These are phyloP conservation scores for Metschnikowia amazonensis DNA, from an alignment of 805 yeast species.

Conservation along the genomic window DNA sequence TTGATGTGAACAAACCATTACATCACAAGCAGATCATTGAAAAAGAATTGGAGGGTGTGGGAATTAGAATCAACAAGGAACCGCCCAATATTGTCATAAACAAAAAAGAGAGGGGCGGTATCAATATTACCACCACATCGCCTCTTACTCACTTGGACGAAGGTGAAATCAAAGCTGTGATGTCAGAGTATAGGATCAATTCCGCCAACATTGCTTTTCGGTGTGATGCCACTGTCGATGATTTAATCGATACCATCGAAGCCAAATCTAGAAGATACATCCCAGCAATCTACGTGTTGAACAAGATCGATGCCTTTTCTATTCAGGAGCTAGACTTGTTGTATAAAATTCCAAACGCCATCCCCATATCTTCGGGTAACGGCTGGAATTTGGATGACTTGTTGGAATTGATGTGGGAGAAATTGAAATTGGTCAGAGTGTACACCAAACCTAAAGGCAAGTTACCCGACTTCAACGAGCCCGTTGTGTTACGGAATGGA, in stretches of 20 bases:
- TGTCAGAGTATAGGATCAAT: slow-evolving; percentile 91
- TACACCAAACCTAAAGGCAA: slow-evolving; percentile 96
- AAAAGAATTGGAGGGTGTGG: slow-evolving; percentile 94
- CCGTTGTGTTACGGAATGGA: slow-evolving; percentile 83
- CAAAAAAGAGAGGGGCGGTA: slow-evolving; percentile 94
- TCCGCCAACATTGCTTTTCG: slow-evolving; percentile 95
- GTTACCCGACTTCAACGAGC: slow-evolving; percentile 91
- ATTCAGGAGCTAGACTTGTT: slow-evolving; percentile 88
- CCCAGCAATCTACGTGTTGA: slow-evolving; percentile 91
- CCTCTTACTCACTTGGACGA: slow-evolving; percentile 87
- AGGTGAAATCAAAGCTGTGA: slow-evolving; percentile 93
- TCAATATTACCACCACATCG: slow-evolving; percentile 88
- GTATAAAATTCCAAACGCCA: slow-evolving; percentile 93
- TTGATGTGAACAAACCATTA: slow-evolving; percentile 94
- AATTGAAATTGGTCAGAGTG: slow-evolving; percentile 85
- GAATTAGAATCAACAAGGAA: slow-evolving; percentile 84
- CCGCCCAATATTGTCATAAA: slow-evolving; percentile 92
- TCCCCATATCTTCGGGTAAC: slow-evolving; percentile 91
- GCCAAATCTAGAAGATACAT: slow-evolving; percentile 87
- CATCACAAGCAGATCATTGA: slow-evolving; percentile 93
- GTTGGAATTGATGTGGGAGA: slow-evolving; percentile 92
- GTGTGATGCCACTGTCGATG: slow-evolving; percentile 98
- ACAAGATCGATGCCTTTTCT: slow-evolving; percentile 93
- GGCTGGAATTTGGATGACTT: slow-evolving; percentile 98
- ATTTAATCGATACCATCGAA: slow-evolving; percentile 89